A percentile compares a stretch with the other conserved stretches of the same genome.
phyloP scores from a whole-genome alignment of 208 protist species.

The Acanthamoeba triangularis region DNA sequence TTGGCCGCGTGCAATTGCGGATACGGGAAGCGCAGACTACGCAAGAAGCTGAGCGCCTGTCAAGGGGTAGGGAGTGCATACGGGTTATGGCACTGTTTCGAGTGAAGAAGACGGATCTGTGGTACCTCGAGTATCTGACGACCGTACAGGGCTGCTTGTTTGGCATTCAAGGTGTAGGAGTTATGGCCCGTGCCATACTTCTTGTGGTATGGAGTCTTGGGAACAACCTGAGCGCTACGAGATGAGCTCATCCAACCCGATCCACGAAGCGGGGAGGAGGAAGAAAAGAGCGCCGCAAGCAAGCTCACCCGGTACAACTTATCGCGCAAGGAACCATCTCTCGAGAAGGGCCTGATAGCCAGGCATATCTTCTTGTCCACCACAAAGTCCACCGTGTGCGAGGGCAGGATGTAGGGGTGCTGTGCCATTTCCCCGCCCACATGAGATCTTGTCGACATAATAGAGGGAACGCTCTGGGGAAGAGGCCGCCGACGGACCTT shows the following conservation, averaged over 20 bases:
- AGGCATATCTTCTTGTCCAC: slow-evolving; percentile 34
- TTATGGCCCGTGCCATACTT: neutral
- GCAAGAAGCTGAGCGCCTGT: slow-evolving; percentile 54
- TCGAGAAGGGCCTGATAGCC: neutral
- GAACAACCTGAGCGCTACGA: neutral
- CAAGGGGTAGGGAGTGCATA: neutral
- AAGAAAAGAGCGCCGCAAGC: neutral
- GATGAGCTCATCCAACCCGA: neutral
- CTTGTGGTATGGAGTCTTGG: neutral
- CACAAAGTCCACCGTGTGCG: neutral
- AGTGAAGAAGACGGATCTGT: too few relatives aligned
- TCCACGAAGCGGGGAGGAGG: neutral
- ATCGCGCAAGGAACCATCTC: slow-evolving; percentile 21
- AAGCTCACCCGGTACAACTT: slow-evolving; percentile 7
- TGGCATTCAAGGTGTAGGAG: neutral
- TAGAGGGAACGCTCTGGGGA: neutral
- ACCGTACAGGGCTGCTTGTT: slow-evolving; percentile 11
- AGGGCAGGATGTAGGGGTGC: slow-evolving; percentile 60
- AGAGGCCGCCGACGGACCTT: neutral
- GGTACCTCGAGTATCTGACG: slow-evolving; percentile 67
- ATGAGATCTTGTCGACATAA: neutral
- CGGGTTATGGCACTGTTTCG: too few relatives aligned
- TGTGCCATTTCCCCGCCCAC: neutral
- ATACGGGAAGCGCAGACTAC: slow-evolving; percentile 30
- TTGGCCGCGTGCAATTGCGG: slow-evolving; percentile 65